These are phyloP conservation scores for Colletotrichum falcatum DNA, from an alignment of 2,329 filamentous ascomycete species.

Conservation along the genomic window DNA sequence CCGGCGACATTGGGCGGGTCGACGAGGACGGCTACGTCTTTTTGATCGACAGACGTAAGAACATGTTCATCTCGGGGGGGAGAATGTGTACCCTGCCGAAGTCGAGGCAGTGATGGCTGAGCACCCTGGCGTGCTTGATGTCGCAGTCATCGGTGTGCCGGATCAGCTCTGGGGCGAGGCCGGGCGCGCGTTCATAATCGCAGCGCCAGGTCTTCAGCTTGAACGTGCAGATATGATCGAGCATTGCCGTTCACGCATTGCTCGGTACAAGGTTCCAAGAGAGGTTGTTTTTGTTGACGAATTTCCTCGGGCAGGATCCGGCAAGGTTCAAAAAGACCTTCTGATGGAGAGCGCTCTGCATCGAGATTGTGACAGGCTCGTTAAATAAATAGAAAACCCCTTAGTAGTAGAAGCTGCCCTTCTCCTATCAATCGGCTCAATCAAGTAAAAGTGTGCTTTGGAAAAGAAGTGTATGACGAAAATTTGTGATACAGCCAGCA, in stretches of 20 bases:
- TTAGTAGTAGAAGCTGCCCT: no score
- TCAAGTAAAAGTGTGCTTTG: no score
- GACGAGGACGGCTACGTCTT: slow-evolving; percentile 32
- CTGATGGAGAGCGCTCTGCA: slow-evolving; percentile 4
- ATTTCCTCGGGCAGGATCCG: slow-evolving; percentile 29
- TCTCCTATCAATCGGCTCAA: background rate
- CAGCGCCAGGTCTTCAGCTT: background rate
- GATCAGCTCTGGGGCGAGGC: slow-evolving; percentile 34
- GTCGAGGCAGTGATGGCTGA: slow-evolving; percentile 23
- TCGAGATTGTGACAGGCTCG: slow-evolving; percentile 12
- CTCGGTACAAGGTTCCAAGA: slow-evolving; percentile 29
- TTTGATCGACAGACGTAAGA: slow-evolving; percentile 29
- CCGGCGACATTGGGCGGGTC: slow-evolving; percentile 36
- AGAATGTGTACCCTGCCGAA: slow-evolving; percentile 38
- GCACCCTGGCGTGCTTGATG: slow-evolving; percentile 27
- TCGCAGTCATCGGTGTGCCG: slow-evolving; percentile 23
- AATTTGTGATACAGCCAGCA: no score
- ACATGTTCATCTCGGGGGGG: slow-evolving; percentile 40
- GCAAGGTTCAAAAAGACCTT: slow-evolving; percentile 33
- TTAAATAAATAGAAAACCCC: no score
- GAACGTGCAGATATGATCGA: background rate
- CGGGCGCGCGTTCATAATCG: slow-evolving; percentile 30
- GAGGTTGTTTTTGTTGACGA: slow-evolving; percentile 24
- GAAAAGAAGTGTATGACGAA: no score
- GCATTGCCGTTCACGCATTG: slow-evolving; percentile 20